Conservation (phyloP, 2,329 filamentous ascomycete genomes). For the Metarhizium brunneum region DNA sequence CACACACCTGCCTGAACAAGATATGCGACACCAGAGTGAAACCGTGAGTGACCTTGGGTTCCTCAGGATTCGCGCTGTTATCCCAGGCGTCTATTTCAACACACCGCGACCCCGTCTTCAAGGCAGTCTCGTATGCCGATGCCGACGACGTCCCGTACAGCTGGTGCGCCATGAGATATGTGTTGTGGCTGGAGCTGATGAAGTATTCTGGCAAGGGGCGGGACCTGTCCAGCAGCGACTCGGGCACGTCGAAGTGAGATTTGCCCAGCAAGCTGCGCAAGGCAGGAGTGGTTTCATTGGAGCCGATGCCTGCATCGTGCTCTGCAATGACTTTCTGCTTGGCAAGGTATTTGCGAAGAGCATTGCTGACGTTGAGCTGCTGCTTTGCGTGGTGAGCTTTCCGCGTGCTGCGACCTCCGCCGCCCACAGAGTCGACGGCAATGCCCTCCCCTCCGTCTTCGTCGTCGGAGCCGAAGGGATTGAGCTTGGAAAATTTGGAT, state of each 20-base stretch:
- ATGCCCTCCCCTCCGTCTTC: slow-evolving; percentile 26
- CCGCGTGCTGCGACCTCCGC: slow-evolving; percentile 47
- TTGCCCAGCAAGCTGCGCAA: slow-evolving; percentile 44
- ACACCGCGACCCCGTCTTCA: slow-evolving; percentile 55
- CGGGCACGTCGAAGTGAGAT: slow-evolving; percentile 48
- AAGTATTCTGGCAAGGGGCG: slow-evolving; percentile 60
- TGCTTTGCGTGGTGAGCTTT: slow-evolving; percentile 39
- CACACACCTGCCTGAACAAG: slow-evolving; percentile 54
- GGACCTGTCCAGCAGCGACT: slow-evolving; percentile 43
- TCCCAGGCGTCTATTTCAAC: slow-evolving; percentile 72
- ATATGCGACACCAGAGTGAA: slow-evolving; percentile 60
- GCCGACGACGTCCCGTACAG: slow-evolving; percentile 55
- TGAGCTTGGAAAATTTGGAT: slow-evolving; percentile 18
- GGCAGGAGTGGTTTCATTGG: slow-evolving; percentile 28
- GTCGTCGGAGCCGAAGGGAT: slow-evolving; percentile 22
- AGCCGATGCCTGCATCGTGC: slow-evolving; percentile 36
- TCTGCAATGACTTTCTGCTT: slow-evolving; percentile 40
- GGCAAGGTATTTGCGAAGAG: slow-evolving; percentile 45
- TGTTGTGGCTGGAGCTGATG: slow-evolving; percentile 66
- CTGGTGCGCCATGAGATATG: slow-evolving; percentile 62
- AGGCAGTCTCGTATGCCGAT: slow-evolving; percentile 52
- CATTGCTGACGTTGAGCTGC: slow-evolving; percentile 49
- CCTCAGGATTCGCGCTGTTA: slow-evolving; percentile 46
- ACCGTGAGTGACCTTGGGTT: slow-evolving; percentile 63
- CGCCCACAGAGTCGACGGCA: slow-evolving; percentile 37